Percentiles rank a stretch among this genome's conserved stretches.
These are phyloP conservation scores for Metschnikowia kunwiensis DNA, from an alignment of 805 yeast species.

Conservation along the genomic window DNA sequence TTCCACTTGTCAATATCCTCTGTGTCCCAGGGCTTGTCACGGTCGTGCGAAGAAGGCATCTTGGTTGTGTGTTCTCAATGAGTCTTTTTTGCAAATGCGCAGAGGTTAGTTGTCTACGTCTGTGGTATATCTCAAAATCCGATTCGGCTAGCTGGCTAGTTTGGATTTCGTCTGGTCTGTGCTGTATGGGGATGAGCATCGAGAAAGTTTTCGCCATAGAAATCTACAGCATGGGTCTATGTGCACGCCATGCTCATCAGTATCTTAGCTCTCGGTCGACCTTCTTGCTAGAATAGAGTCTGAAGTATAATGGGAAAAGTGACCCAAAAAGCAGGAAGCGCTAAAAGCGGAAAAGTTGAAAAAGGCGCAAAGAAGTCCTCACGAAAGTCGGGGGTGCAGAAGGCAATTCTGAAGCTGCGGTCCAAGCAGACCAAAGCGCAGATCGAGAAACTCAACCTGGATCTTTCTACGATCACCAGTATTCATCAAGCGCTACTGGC, in stretches of 20 bases:
- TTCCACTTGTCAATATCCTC: slow-evolving; percentile 93
- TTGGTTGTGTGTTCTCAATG: too few relatives aligned
- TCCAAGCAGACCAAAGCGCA: slow-evolving; percentile 32
- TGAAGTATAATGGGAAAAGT: slow-evolving; percentile 1
- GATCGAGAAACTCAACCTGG: slow-evolving; percentile 35
- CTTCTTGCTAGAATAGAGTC: neutral
- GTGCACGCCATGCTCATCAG: slow-evolving; percentile 3
- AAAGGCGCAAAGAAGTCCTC: neutral
- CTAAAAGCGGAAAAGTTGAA: neutral
- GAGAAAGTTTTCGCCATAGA: slow-evolving; percentile 8
- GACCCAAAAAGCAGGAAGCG: slow-evolving; percentile 1
- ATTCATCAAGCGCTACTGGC: slow-evolving; percentile 15
- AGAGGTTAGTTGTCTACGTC: too few relatives aligned
- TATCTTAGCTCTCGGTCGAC: neutral
- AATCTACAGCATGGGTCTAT: neutral
- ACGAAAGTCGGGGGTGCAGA: slow-evolving; percentile 7
- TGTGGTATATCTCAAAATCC: too few relatives aligned
- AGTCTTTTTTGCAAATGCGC: too few relatives aligned
- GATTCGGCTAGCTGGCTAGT: too few relatives aligned
- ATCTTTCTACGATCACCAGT: slow-evolving; percentile 21
- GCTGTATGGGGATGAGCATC: slow-evolving; percentile 11
- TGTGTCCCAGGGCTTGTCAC: slow-evolving; percentile 98
- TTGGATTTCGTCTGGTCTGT: too few relatives aligned
- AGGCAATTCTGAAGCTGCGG: slow-evolving; percentile 13
- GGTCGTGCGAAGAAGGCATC: slow-evolving; percentile 92